phyloP scores from a whole-genome alignment of 192 early-diverging fungal genomes.

The Coemansia sp. region DNA sequence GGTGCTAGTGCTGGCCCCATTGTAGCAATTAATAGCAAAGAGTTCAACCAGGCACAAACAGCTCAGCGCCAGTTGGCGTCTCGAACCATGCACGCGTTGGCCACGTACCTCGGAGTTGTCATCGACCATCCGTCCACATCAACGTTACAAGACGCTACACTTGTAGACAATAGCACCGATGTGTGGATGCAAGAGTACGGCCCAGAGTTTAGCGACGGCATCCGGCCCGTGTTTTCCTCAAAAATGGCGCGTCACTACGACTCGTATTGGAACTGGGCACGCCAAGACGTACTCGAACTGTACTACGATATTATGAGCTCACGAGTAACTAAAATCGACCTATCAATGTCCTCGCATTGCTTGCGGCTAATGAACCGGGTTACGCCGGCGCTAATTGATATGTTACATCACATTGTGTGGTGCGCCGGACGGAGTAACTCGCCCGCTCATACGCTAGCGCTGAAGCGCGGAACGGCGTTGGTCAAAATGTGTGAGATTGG shows the following conservation, averaged over 20 bases:
- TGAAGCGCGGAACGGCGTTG: conserved; percentile 70
- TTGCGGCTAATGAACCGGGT: conserved; percentile 85
- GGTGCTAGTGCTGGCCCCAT: conserved; percentile 52
- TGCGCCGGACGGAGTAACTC: conserved; percentile 63
- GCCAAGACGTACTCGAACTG: conserved; percentile 32
- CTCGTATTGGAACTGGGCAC: conserved; percentile 96
- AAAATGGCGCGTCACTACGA: conserved; percentile 83
- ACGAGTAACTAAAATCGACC: conserved; percentile 71
- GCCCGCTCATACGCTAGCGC: conserved; percentile 71
- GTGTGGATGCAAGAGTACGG: conserved; percentile 81
- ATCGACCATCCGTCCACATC: conserved; percentile 51
- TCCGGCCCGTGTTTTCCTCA: conserved; percentile 72
- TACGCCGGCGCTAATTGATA: conserved; percentile 65
- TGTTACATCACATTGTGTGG: conserved; percentile 76
- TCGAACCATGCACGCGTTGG: conserved; percentile 75
- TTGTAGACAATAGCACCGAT: no score
- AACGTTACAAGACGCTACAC: neutral
- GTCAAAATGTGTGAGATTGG: conserved; percentile 77
- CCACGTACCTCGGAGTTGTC: conserved; percentile 71
- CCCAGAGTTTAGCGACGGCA: conserved; percentile 78
- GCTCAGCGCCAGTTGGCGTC: conserved; percentile 68
- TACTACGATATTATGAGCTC: conserved; percentile 87
- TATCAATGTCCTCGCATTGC: conserved; percentile 78
- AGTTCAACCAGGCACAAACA: conserved; percentile 76
- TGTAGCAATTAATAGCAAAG: conserved; percentile 82